Conservation (phyloP, 306 rosid species). For the Canavalia gladiata region DNA sequence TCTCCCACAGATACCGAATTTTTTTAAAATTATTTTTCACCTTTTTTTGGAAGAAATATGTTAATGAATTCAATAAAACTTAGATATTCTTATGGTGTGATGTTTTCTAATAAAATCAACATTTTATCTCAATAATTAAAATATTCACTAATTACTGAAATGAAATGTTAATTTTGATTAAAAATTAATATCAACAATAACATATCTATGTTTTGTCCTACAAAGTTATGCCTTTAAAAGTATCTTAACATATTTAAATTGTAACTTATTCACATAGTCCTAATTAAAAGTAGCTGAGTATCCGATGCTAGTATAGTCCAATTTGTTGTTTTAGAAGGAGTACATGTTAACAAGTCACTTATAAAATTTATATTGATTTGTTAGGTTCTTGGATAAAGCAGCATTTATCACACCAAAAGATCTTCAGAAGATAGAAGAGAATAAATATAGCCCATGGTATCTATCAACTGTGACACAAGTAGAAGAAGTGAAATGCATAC, state of each 20-base stretch:
- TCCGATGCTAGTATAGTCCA: neutral
- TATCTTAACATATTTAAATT: neutral
- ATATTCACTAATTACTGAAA: neutral
- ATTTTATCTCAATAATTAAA: neutral
- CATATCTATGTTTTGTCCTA: neutral
- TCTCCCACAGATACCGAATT: neutral
- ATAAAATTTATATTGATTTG: neutral
- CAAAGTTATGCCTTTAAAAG: neutral
- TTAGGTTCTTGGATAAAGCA: constrained; percentile 82
- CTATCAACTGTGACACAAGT: constrained; percentile 78
- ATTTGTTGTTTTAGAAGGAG: neutral
- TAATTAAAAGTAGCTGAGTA: too few species aligned
- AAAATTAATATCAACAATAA: neutral
- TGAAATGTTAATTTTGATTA: neutral
- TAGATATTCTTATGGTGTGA: neutral
- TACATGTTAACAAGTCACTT: neutral
- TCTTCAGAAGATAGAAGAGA: constrained; percentile 32
- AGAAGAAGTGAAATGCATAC: constrained; percentile 82
- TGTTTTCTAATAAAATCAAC: neutral
- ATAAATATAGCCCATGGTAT: constrained; percentile 64
- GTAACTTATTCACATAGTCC: neutral
- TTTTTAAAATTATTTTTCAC: too few species aligned
- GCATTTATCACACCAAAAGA: constrained; percentile 66
- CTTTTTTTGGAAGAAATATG: too few species aligned
- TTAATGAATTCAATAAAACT: too few species aligned